Base-by-base conservation (phyloP, 2,329 filamentous ascomycete species). In the Gyromitra esculenta region DNA sequence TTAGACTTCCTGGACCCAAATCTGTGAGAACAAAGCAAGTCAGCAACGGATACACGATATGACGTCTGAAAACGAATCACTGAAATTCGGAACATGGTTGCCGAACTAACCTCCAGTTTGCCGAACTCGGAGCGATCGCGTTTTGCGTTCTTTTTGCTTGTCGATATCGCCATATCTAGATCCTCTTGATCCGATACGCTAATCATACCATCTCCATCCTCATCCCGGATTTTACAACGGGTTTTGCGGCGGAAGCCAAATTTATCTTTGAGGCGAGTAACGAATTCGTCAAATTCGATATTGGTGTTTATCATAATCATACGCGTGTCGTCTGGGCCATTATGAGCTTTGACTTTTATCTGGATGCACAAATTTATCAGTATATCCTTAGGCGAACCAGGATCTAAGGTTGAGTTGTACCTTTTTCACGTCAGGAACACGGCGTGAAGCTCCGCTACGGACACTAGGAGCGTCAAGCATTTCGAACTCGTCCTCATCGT, bases 101-200 rank as follows among this genome's bases (percentile, higher is more conserved):
- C 35, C 52, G 60, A 50, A 75, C 76, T 48, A 72, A 97, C 93
- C 89, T 98, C 96, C 89, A 97, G 90, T 88, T 97, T 97, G 67
- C 92, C 94, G 86, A 94, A 91, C 78, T 97, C 94, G 78, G 88
- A 87, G 81, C 90, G 89, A 82, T 95, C 91, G 83, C 89, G 92
- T 84, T 87, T 89, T 62, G 92, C 94, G 75, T 86, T 85, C 64
- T 88, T 88, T 83, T 89, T 92, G 5, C 91, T 90, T 60, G 86
- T 88, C 83, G 89, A 88, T 69, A 98, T 87, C 37, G 93, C 90
- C 89, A 97, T 92, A 65, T 98, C 94, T 78, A 97, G 85, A 85
- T 99, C 96, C 82, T 99, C 96, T 83, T 97, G 93, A 83, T 99
- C 96, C 39, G 92, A 94, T 89, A 99, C 91, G 41, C 95, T 97